Base-by-base conservation (phyloP, 345 rosid species). In the Populus alba region DNA sequence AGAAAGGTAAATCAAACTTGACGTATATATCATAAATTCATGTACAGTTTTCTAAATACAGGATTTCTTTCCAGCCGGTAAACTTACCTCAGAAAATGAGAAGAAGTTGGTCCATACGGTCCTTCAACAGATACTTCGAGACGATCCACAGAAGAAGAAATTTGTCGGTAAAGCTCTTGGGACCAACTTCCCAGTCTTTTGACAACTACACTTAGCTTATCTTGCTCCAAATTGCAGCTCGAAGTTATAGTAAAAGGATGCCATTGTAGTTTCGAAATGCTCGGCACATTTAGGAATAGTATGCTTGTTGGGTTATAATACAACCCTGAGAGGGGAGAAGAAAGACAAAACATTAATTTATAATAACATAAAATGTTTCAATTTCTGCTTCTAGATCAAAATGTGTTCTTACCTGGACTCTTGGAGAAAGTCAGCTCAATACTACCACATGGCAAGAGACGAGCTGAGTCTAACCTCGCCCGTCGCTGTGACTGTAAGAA, bases 381-480 rank as follows among this genome's bases (percentile, higher is more conserved):
- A 43, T 11, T 13, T 37, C 37, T 15, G 62, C 41, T 27, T 71
- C 9, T 8, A 11, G 39, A 47, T 16, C 15, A 23, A 55, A 72
- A 35, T 72, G 3, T 53, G 66, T 6, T 75, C 61, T 77, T 41
- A 85, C 90, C 90, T 69, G 81, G 75, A 53, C 73, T 81, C 83
- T 90, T 92, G 72, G 87, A 75, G 88, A 92, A 92, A 78, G 82
- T 89, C 75, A 92, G 82, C 73, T 90, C 97, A 11, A 89, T 45
- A 59, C 51, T 74, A 1, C 77, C 82, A 70, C 86, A 88, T 8
- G 92, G 91, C 31, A 92, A 82, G 62, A 87, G 43, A 37, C 90
- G 85, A 74, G 94, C 88, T 0, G 92, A 90, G 20, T 87, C 69
- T 29, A 90, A 71, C 27, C 87, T 78, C 57, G 85, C 82, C 31